Evolutionary conservation across 2,329 filamentous ascomycete species (phyloP).

Genomic region (Myriangium duriaei): DNA sequence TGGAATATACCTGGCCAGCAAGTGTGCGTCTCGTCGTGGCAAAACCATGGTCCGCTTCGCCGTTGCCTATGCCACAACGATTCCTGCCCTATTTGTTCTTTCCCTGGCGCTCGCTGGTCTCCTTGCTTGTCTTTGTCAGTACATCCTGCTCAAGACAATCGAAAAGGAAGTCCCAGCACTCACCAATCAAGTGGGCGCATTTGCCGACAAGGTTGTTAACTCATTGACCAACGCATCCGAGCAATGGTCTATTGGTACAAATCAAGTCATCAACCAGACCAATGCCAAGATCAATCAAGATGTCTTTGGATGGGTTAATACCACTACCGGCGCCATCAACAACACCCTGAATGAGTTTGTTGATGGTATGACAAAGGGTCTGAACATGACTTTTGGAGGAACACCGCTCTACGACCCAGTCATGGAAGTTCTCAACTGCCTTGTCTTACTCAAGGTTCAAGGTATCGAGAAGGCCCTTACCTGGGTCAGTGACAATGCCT

Average conservation of each 20-base stretch:
- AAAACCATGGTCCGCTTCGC: slow-evolving; percentile 71
- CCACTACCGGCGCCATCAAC: slow-evolving; percentile 71
- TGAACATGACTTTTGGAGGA: slow-evolving; percentile 68
- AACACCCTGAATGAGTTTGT: slow-evolving; percentile 74
- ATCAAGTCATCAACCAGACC: slow-evolving; percentile 53
- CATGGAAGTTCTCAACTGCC: slow-evolving; percentile 66
- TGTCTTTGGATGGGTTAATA: slow-evolving; percentile 76
- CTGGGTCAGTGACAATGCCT: slow-evolving; percentile 80
- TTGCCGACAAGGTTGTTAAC: slow-evolving; percentile 62
- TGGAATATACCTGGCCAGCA: slow-evolving; percentile 58
- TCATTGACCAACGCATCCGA: slow-evolving; percentile 60
- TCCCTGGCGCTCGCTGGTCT: slow-evolving; percentile 71
- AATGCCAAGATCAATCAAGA: slow-evolving; percentile 68
- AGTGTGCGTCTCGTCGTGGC: slow-evolving; percentile 49
- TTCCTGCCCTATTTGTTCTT: slow-evolving; percentile 74
- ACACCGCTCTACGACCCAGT: slow-evolving; percentile 71
- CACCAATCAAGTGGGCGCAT: slow-evolving; percentile 60
- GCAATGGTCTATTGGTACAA: slow-evolving; percentile 65
- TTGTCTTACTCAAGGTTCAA: slow-evolving; percentile 79
- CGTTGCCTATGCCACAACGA: slow-evolving; percentile 74
- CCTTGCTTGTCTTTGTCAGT: slow-evolving; percentile 72
- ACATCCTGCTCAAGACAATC: slow-evolving; percentile 59
- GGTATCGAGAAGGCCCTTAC: slow-evolving; percentile 78
- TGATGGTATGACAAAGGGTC: slow-evolving; percentile 57
- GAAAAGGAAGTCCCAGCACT: slow-evolving; percentile 66